Base-by-base conservation (phyloP, 2,329 filamentous ascomycete species). In the Aureobasidium vineae region DNA sequence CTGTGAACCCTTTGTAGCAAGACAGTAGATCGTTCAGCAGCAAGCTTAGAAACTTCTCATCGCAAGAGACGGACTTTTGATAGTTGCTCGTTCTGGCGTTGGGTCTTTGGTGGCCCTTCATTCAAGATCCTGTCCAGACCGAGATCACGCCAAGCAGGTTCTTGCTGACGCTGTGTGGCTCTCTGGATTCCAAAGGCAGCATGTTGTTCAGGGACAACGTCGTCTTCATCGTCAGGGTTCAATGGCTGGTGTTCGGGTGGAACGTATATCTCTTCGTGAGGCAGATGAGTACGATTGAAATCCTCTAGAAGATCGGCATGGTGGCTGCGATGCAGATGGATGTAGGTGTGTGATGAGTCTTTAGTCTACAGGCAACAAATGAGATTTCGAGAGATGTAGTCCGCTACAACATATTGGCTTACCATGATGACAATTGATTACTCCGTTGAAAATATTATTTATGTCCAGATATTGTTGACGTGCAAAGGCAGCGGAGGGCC, bases 141-240 rank as follows among this genome's bases (percentile, higher is more conserved):
- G 7, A 94, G 79, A 74, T 95, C 91, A 74, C 88, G 89, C 91
- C 91, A 96, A 8, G 87, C 87, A 1, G 89, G 83, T 78, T 92
- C 90, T 72, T 84, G 85, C 71, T 82, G 83, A 70, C 85, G 84
- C 78, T 92, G 89, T 19, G 90, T 93, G 11, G 91, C 91, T 71
- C 90, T 85, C 76, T 91, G 87, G 72, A 96, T 95, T 45, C 91
- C 91, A 75, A 95, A 95, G 0, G 91, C 91, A 15, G 91, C 91
- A 75, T 95, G 91, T 79, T 95, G 91, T 77, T 95, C 90, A 0
- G 91, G 91, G 5, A 95, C 91, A 4, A 95, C 89, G 73, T 95
- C 91, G 74, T 95, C 91, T 78, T 95, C 90, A 75, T 95, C 91
- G 77, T 95, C 91, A 0, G 91, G 91, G 75, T 95, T 94, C 74